A percentile compares a stretch with the other conserved stretches of the same genome.
phyloP scores from a whole-genome alignment of 371 early-diverging fungal genomes.

The Mortierella sp. region DNA sequence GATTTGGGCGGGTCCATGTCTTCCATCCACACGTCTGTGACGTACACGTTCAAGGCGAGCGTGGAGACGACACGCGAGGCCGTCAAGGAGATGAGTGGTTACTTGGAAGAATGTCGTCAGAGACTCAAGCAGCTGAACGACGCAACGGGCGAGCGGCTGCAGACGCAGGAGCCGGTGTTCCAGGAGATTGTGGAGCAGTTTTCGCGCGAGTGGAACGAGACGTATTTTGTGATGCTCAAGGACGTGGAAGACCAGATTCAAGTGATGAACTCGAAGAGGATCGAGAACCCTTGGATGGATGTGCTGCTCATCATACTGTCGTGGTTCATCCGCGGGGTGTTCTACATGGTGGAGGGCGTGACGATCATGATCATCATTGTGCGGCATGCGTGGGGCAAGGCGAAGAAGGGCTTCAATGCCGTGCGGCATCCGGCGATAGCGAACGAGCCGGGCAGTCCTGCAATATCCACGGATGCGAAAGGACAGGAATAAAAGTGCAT shows the following conservation, averaged over 20 bases:
- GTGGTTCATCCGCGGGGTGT: slow-evolving; percentile 50
- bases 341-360: slow-evolving; percentile 49
- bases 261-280: slow-evolving; percentile 49
- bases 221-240: slow-evolving; percentile 50
- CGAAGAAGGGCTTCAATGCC: slow-evolving; percentile 33
- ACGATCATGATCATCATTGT: slow-evolving; percentile 51
- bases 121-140: slow-evolving; percentile 31
- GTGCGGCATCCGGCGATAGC: slow-evolving; percentile 20
- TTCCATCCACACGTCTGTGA: slow-evolving; percentile 19
- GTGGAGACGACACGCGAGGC: slow-evolving; percentile 35
- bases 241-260: slow-evolving; percentile 54
- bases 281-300: slow-evolving; percentile 55
- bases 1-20: slow-evolving; percentile 33
- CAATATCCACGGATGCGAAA: no score
- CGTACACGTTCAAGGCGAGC: slow-evolving; percentile 28
- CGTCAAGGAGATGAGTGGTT: slow-evolving; percentile 32
- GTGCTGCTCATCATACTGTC: slow-evolving; percentile 52
- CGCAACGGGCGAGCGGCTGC: slow-evolving; percentile 27
- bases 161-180: slow-evolving; percentile 38
- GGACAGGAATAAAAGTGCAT: no score
- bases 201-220: slow-evolving; percentile 50
- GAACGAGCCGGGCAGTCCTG: no score
- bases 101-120: slow-evolving; percentile 37
- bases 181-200: slow-evolving; percentile 49
- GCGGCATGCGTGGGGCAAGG: slow-evolving; percentile 43